Conservation (phyloP, 2,329 filamentous ascomycete genomes). For the Penicillium sp. region DNA sequence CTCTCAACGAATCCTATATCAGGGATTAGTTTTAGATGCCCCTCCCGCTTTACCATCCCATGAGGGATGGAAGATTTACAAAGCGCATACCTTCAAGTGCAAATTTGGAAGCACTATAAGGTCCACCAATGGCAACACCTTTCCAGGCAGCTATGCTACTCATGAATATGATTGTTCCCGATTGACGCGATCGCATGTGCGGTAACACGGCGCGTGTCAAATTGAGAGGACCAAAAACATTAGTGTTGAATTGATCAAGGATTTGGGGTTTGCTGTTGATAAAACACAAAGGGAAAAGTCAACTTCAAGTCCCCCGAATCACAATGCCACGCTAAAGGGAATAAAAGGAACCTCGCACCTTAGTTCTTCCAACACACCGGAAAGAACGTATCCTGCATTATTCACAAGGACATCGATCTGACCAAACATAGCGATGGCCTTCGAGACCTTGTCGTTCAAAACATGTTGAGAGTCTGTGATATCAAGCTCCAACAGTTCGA, state of each 20-base stretch:
- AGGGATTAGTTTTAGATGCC: neutral
- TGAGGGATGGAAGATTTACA: neutral
- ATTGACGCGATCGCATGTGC: neutral
- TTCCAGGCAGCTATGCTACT: constrained; percentile 5
- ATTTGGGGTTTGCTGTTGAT: neutral
- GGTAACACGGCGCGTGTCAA: neutral
- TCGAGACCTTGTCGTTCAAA: neutral
- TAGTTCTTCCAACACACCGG: neutral
- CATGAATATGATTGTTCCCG: neutral
- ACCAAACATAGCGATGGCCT: neutral
- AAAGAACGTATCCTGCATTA: neutral
- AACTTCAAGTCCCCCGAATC: neutral
- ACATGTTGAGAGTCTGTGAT: neutral
- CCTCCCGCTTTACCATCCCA: neutral
- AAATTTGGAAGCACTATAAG: constrained; percentile 3
- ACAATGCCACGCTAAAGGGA: too few species aligned
- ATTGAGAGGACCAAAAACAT: neutral
- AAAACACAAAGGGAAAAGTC: neutral
- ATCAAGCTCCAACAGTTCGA: neutral
- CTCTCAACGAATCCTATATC: neutral
- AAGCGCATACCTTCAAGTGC: constrained; percentile 9
- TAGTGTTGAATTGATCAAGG: neutral
- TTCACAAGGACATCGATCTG: neutral
- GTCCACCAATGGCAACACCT: constrained; percentile 1
- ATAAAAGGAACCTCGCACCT: neutral